Evolutionary conservation across 148 eudicot genomes (phyloP).

Genomic region (Gaultheria prostrata): DNA sequence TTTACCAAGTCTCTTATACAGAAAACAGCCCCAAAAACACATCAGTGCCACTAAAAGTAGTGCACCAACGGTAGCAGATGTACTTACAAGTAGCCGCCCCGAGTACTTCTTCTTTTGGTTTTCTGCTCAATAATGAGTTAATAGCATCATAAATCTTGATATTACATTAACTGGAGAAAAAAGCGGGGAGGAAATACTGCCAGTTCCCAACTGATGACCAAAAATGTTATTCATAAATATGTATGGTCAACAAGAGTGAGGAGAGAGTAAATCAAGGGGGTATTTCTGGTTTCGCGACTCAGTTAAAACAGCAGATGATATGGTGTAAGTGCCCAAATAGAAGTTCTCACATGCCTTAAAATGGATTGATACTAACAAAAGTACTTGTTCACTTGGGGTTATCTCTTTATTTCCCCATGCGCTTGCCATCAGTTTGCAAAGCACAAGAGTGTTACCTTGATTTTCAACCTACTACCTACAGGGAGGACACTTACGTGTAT

Average conservation of each 20-base stretch:
- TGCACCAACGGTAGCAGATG: conserved; percentile 94
- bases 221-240: neutral
- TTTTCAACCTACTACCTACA: neutral
- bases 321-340: neutral
- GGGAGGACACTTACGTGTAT: neutral
- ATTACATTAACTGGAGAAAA: neutral
- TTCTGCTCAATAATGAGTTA: conserved; percentile 28
- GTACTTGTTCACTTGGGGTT: neutral
- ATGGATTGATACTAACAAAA: neutral
- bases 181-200: neutral
- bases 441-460: neutral
- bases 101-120: conserved; percentile 64
- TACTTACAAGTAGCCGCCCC: conserved; percentile 80
- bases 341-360: neutral
- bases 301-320: neutral
- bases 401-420: neutral
- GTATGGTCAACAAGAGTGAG: neutral
- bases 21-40: conserved; percentile 99
- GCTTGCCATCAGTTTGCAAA: neutral
- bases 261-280: neutral
- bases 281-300: neutral
- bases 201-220: conserved; percentile 9
- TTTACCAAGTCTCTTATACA: conserved; percentile 94
- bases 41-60: conserved; percentile 90
- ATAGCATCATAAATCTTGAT: neutral